phyloP scores from a whole-genome alignment of 371 early-diverging fungal species.

The Rhizopus microsporus region DNA sequence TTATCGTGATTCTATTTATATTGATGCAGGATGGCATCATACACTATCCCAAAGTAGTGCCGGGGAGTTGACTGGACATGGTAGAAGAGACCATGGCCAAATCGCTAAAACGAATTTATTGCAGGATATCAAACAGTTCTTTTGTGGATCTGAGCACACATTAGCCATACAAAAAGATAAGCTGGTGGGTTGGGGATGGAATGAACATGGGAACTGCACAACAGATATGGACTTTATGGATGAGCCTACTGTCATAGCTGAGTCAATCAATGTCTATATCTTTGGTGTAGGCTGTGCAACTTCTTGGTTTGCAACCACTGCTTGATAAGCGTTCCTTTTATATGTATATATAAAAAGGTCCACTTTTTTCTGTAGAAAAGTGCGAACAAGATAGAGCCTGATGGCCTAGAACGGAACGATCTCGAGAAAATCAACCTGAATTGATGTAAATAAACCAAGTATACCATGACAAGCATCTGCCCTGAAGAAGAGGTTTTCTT shows the following conservation, averaged over 20 bases:
- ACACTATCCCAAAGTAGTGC: conserved; percentile 27
- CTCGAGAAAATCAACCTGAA: no score
- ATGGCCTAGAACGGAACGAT: no score
- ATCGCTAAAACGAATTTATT: conserved; percentile 32
- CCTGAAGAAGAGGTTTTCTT: no score
- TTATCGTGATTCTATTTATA: conserved; percentile 16
- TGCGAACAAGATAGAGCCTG: no score
- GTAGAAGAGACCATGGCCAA: conserved; percentile 75
- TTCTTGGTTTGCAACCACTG: conserved; percentile 21
- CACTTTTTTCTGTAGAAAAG: no score
- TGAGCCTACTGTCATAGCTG: conserved; percentile 2
- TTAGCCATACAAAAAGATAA: conserved; percentile 52
- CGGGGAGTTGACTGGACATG: conserved; percentile 55
- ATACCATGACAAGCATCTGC: no score
- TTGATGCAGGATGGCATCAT: conserved; percentile 80
- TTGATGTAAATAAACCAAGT: no score
- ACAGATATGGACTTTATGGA: conserved; percentile 32
- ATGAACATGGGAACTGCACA: conserved; percentile 90
- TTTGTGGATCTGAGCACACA: conserved; percentile 82
- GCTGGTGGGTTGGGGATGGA: conserved; percentile 87
- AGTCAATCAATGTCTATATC: not conserved
- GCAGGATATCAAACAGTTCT: conserved; percentile 37
- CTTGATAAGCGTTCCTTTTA: no score
- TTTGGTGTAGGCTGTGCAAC: conserved; percentile 33
- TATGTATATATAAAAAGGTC: no score